phyloP scores from a whole-genome alignment of 163 green algal genomes.

The Coccomyxa subellipsoidea region DNA sequence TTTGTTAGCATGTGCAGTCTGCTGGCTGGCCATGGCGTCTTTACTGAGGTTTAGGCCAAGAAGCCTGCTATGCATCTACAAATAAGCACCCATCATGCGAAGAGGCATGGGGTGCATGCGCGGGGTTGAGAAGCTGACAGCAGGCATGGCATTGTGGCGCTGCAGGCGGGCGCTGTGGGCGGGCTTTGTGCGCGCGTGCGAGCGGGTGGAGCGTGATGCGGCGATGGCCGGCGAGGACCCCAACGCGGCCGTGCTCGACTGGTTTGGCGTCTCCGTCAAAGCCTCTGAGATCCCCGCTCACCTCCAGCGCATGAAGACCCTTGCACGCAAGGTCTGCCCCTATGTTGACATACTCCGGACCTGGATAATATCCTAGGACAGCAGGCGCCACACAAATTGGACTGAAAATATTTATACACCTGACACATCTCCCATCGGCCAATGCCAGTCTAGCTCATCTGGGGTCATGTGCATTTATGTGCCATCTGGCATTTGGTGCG shows the following conservation, averaged over 20 bases:
- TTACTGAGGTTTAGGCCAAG: no score
- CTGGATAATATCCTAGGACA: no score
- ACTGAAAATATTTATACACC: no score
- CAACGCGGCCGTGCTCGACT: slow-evolving; percentile 71
- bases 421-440: no score
- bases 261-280: slow-evolving; percentile 73
- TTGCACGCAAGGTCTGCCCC: slow-evolving; percentile 43
- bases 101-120: no score
- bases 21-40: no score
- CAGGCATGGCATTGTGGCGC: no score
- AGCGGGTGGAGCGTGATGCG: slow-evolving; percentile 29
- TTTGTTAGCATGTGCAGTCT: neutral
- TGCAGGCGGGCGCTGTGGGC: slow-evolving; percentile 18
- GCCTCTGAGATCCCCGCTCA: slow-evolving; percentile 64
- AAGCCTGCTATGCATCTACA: no score
- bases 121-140: no score
- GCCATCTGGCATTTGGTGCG: neutral
- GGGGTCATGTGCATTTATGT: neutral
- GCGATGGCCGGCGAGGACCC: slow-evolving; percentile 23
- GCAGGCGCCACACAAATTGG: no score
- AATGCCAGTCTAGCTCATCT: neutral
- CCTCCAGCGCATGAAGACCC: slow-evolving; percentile 55
- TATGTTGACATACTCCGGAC: no score
- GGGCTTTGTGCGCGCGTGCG: slow-evolving; percentile 41
- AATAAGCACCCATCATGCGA: no score